phyloP scores from a whole-genome alignment of 2,329 filamentous ascomycete genomes.

The Dothiorella sarmentorum region DNA sequence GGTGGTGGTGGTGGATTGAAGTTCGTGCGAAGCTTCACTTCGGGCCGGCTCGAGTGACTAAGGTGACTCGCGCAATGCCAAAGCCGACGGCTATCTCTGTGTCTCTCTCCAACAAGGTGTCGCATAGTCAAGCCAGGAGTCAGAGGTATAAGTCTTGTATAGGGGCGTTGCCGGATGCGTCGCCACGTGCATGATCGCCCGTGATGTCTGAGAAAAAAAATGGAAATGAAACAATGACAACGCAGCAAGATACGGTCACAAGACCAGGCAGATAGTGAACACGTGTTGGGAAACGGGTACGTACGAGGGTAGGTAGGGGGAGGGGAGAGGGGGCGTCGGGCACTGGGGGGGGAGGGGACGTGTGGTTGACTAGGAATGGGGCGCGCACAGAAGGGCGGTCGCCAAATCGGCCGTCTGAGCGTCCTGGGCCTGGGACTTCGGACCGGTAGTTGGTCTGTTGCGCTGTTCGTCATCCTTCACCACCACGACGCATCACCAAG shows the following conservation, averaged over 20 bases:
- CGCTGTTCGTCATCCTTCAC: not conserved
- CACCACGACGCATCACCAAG: not conserved
- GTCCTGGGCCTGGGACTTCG: not conserved
- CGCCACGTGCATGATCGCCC: not conserved
- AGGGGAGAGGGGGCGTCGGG: not conserved
- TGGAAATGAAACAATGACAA: slow-evolving; percentile 13
- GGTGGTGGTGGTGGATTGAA: not conserved
- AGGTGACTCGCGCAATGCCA: not conserved
- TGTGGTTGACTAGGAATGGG: too few species aligned
- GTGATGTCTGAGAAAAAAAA: not conserved
- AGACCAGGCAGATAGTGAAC: slow-evolving; percentile 4
- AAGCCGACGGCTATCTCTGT: not conserved
- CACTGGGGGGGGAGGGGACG: not conserved
- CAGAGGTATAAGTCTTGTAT: not conserved
- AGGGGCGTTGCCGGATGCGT: not conserved
- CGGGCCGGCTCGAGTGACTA: slow-evolving; percentile 4
- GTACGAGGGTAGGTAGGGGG: not conserved
- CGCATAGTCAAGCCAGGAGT: not conserved
- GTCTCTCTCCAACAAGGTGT: not conserved
- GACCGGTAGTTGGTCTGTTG: slow-evolving; percentile 1
- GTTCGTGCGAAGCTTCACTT: not conserved
- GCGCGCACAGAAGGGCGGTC: not conserved
- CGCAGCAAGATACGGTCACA: slow-evolving; percentile 6
- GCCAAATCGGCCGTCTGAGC: slow-evolving; percentile 4
- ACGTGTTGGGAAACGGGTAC: slow-evolving; percentile 2